Percentiles rank a stretch among this genome's conserved stretches.
Conservation (phyloP, 2,329 filamentous ascomycete species). For the Mycocentrospora acerina region DNA sequence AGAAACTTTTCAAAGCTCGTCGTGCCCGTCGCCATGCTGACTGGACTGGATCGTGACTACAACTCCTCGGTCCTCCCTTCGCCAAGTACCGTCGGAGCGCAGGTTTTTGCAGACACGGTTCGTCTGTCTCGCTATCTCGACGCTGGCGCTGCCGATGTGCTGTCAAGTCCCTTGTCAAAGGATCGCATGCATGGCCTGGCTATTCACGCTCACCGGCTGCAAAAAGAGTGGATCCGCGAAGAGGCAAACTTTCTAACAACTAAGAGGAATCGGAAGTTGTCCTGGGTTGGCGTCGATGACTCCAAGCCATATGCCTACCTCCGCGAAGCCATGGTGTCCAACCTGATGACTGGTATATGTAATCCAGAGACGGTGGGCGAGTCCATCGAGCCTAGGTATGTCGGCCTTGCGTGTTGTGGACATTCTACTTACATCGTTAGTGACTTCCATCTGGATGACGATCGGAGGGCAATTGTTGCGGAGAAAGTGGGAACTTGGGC, state of each 20-base stretch:
- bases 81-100: slow-evolving; percentile 36
- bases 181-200: slow-evolving; percentile 75
- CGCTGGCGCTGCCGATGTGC: slow-evolving; percentile 81
- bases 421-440: slow-evolving; percentile 37
- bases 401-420: not conserved
- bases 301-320: slow-evolving; percentile 86
- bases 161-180: slow-evolving; percentile 74
- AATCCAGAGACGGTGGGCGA: slow-evolving; percentile 64
- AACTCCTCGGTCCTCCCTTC: slow-evolving; percentile 32
- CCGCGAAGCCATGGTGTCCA: slow-evolving; percentile 89
- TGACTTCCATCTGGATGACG: slow-evolving; percentile 66
- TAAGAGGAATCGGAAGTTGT: slow-evolving; percentile 77
- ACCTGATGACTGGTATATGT: slow-evolving; percentile 86
- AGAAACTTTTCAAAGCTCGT: slow-evolving; percentile 43
- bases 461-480: slow-evolving; percentile 67
- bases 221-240: slow-evolving; percentile 73
- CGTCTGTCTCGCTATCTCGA: slow-evolving; percentile 75
- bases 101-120: slow-evolving; percentile 50
- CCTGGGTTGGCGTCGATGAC: slow-evolving; percentile 86
- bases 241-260: slow-evolving; percentile 71
- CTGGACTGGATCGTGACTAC: slow-evolving; percentile 38
- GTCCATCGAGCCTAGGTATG: slow-evolving; percentile 63
- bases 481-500: slow-evolving; percentile 75
- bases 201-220: slow-evolving; percentile 80
- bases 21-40: slow-evolving; percentile 45